These are phyloP conservation scores for Skeletonema marinoi DNA, from an alignment of 108 stramenopile genomes.

Conservation along the genomic window DNA sequence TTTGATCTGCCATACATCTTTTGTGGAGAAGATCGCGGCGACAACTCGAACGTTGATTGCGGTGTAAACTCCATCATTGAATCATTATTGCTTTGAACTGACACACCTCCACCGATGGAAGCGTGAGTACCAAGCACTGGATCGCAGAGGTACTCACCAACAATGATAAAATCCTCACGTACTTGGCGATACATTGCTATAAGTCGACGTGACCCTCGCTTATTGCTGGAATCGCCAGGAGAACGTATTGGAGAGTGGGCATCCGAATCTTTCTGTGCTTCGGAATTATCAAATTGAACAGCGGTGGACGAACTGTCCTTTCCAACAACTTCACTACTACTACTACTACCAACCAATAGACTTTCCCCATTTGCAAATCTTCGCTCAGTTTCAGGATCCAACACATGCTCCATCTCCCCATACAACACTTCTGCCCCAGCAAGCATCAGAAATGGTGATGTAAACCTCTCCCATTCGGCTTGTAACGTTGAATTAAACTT, in stretches of 20 bases:
- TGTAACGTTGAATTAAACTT: slow-evolving; percentile 10
- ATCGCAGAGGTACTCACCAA: slow-evolving; percentile 45
- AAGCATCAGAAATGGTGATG: slow-evolving; percentile 44
- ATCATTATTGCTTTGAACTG: background rate
- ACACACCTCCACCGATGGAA: slow-evolving; percentile 2
- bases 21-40: background rate
- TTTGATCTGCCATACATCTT: background rate
- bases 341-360: background rate
- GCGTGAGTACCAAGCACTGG: slow-evolving; percentile 29
- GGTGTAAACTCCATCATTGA: background rate
- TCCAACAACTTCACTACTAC: background rate
- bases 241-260: background rate
- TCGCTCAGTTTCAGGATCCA: slow-evolving; percentile 18
- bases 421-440: slow-evolving; percentile 47
- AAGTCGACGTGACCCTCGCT: slow-evolving; percentile 33
- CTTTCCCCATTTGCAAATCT: slow-evolving; percentile 3
- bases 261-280: background rate
- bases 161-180: slow-evolving; percentile 31
- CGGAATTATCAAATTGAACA: background rate
- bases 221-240: background rate
- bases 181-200: slow-evolving; percentile 39
- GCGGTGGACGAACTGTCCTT: background rate
- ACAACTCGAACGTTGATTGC: background rate
- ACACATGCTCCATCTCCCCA: slow-evolving; percentile 45
- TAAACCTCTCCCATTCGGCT: slow-evolving; percentile 48